Evolutionary conservation across 2,329 filamentous ascomycete genomes (phyloP), one percentile per base, ranked within the genome.

Genomic region (Cercospora sp.): DNA sequence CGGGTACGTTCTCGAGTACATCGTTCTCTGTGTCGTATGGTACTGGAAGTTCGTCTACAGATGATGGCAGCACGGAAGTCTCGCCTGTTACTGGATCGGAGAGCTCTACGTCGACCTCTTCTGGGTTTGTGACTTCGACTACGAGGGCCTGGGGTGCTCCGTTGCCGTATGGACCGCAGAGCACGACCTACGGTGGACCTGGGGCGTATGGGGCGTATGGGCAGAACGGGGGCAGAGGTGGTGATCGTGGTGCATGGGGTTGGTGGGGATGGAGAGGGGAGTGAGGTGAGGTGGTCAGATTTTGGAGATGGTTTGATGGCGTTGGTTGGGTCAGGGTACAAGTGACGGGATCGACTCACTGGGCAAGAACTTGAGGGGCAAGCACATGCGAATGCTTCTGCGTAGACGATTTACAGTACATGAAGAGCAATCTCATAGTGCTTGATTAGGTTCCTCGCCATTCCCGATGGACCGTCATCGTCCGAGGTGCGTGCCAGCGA

Each of bases 41-140:
- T 12, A 53, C 48, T 28, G 48, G 48, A 3, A n/a, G n/a, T 12
- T 28, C 28, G 12, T 20, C 61, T 28, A 28, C 48, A 5, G 55
- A 59, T 61, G 36, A 33, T 1, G n/a, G 57, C 33, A 55, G 45
- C 53, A 68, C 63, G 9, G 66, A 67, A 51, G 66, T 39, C 60
- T 63, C 48, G 12, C 67, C 63, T 1, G 61, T 68, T 5, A 64
- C 63, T 12, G 26, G 23, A 2, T 62, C 67, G 2, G 58, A 26
- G 18, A 63, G 59, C 39, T 30, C 45, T 57, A 26, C 48, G 23
- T 53, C 48, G 48, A 16, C 42, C 10, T 65, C 66, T 12, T 65
- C 63, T 9, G 42, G 59, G 10, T 55, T 66, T 16, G 26, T 48
- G 23, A 60, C 31, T 59, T 60, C 55, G 16, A 51, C 63, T 42